phyloP scores from a whole-genome alignment of 805 yeast genomes.

The Barnettozyma wickerhamii region DNA sequence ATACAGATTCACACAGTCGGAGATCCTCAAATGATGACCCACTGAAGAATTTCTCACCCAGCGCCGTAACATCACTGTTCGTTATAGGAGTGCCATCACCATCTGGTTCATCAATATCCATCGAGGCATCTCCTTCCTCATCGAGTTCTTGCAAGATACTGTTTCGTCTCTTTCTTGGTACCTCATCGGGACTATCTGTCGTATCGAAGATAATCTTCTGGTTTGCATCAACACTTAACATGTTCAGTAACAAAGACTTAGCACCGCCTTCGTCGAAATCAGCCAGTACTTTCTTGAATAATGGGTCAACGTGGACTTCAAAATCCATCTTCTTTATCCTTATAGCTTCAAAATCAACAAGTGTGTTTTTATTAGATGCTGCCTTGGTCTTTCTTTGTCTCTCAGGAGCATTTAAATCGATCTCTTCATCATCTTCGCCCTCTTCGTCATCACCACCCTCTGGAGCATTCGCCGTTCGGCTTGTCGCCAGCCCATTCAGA shows the following conservation, averaged over 20 bases:
- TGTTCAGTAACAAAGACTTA: constrained; percentile 60
- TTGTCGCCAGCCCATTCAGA: constrained; percentile 65
- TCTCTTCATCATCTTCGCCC: constrained; percentile 22
- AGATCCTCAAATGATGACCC: constrained; percentile 1
- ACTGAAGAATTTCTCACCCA: constrained; percentile 14
- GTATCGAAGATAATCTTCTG: constrained; percentile 67
- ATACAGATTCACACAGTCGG: constrained; percentile 18
- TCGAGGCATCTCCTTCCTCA: constrained; percentile 7
- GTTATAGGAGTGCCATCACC: too few species aligned
- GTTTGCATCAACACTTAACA: constrained; percentile 47
- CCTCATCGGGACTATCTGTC: constrained; percentile 22
- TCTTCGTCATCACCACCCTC: constrained; percentile 21
- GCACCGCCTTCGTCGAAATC: constrained; percentile 86
- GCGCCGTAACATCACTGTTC: constrained; percentile 6
- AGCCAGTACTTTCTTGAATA: constrained; percentile 68
- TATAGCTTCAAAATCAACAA: constrained; percentile 47
- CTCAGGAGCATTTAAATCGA: constrained; percentile 5
- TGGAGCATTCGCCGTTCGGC: constrained; percentile 26
- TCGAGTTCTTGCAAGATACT: constrained; percentile 6
- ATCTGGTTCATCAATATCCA: constrained; percentile 7
- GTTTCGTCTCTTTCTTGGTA: constrained; percentile 10
- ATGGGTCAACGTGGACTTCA: constrained; percentile 65
- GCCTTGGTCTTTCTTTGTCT: constrained; percentile 17
- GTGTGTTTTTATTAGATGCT: constrained; percentile 37
- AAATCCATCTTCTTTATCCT: constrained; percentile 54